Conservation (phyloP, 73 alveolate genomes). For the Paramecium pentaurelia region DNA sequence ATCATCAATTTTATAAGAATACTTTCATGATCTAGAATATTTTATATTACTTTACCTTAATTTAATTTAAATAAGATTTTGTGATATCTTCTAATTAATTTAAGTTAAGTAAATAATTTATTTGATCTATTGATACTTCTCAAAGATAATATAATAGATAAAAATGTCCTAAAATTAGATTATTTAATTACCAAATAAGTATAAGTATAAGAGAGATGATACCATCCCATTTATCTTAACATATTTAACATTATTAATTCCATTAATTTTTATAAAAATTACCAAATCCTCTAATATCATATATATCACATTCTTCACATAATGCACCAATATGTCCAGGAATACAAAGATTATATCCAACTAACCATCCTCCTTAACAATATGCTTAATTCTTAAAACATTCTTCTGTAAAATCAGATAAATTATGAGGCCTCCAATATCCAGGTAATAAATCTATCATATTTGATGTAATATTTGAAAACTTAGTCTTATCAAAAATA, state of each 20-base stretch:
- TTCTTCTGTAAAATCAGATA: background rate
- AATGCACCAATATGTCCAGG: slow-evolving; percentile 39
- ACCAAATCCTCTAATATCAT: background rate
- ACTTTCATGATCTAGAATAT: background rate
- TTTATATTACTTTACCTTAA: background rate
- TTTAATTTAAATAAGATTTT: background rate
- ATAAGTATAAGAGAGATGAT: background rate
- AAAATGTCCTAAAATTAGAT: background rate
- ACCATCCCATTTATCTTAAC: background rate
- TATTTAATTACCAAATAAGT: background rate
- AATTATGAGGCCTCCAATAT: background rate
- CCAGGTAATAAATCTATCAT: background rate
- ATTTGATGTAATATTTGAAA: background rate
- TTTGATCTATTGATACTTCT: background rate
- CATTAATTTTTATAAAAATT: background rate
- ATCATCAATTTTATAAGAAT: background rate
- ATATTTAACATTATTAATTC: background rate
- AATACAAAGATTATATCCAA: background rate
- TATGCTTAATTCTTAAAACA: background rate
- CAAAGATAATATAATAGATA: background rate
- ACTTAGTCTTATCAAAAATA: background rate
- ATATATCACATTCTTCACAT: slow-evolving; percentile 40
- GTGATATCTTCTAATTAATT: background rate
- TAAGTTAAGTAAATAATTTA: background rate
- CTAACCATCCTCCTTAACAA: slow-evolving; percentile 9